These are phyloP conservation scores for Pichia sp. DNA, from an alignment of 1,139 yeast genomes.

Conservation along the genomic window DNA sequence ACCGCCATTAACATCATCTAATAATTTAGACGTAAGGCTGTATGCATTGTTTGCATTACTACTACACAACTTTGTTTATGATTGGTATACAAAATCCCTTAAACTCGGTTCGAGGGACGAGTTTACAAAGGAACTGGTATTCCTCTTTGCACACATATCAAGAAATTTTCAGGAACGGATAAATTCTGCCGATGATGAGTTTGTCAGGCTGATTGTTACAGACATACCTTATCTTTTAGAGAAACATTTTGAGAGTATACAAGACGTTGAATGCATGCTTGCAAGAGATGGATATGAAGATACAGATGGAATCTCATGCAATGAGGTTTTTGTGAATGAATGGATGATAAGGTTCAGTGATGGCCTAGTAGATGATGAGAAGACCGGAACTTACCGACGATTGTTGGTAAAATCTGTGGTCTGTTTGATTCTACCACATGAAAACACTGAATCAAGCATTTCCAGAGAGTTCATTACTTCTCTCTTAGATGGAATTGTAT, in stretches of 20 bases:
- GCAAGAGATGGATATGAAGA: conserved; percentile 6
- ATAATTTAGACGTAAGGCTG: conserved; percentile 38
- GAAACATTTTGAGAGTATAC: conserved; percentile 12
- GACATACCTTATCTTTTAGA: conserved; percentile 29
- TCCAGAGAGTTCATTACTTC: conserved; percentile 37
- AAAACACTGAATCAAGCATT: conserved; percentile 36
- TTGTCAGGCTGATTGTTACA: conserved; percentile 42
- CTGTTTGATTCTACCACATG: conserved; percentile 36
- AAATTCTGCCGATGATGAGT: conserved; percentile 19
- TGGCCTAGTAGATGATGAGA: conserved; percentile 24
- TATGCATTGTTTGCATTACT: conserved; percentile 43
- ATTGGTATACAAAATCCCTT: conserved; percentile 38
- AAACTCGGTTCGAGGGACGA: conserved; percentile 38
- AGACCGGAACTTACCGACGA: conserved; percentile 29
- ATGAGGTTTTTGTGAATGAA: not conserved
- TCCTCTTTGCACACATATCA: conserved; percentile 36
- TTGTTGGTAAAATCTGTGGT: conserved; percentile 35
- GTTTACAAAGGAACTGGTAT: conserved; percentile 37
- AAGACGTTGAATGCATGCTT: conserved; percentile 14
- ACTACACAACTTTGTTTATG: conserved; percentile 40
- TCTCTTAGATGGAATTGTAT: conserved; percentile 39
- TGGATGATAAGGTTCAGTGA: conserved; percentile 19
- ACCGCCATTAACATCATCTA: conserved; percentile 12
- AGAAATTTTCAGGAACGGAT: conserved; percentile 35
- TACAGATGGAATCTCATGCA: conserved; percentile 5